These are phyloP conservation scores for Ogataea allantospora DNA, from an alignment of 805 yeast genomes.

Conservation along the genomic window DNA sequence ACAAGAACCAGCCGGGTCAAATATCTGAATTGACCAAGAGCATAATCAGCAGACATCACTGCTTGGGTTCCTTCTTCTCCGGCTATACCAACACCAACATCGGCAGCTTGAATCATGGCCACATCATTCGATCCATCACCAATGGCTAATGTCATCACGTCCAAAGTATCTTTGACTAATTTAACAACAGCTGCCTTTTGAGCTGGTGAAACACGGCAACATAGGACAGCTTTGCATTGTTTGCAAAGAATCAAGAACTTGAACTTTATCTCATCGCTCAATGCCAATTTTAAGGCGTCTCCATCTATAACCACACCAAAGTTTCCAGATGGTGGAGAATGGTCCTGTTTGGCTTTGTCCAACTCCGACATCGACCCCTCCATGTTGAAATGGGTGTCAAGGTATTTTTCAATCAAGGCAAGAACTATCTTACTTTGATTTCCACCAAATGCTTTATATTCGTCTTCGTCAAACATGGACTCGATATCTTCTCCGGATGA, in stretches of 20 bases:
- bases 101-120: slow-evolving; percentile 87
- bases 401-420: slow-evolving; percentile 49
- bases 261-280: slow-evolving; percentile 39
- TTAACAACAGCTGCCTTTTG: slow-evolving; percentile 84
- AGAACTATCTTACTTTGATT: slow-evolving; percentile 39
- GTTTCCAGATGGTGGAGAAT: slow-evolving; percentile 65
- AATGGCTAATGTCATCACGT: slow-evolving; percentile 82
- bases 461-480: slow-evolving; percentile 37
- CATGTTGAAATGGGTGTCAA: slow-evolving; percentile 55
- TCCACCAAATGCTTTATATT: slow-evolving; percentile 20
- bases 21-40: slow-evolving; percentile 78
- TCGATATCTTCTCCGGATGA: slow-evolving; percentile 56
- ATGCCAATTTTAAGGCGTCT: slow-evolving; percentile 62
- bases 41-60: slow-evolving; percentile 85
- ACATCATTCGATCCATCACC: slow-evolving; percentile 92
- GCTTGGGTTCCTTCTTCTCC: slow-evolving; percentile 93
- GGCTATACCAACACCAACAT: slow-evolving; percentile 86
- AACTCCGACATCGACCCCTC: slow-evolving; percentile 59
- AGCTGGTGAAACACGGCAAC: slow-evolving; percentile 87
- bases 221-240: slow-evolving; percentile 76
- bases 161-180: slow-evolving; percentile 67
- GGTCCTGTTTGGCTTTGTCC: slow-evolving; percentile 52
- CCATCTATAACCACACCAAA: slow-evolving; percentile 79
- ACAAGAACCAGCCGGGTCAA: slow-evolving; percentile 63
- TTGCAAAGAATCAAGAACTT: slow-evolving; percentile 72